Base-by-base conservation (phyloP, 1,284 basidiomycete genomes). In the Cutaneotrichosporon spelunceum region DNA sequence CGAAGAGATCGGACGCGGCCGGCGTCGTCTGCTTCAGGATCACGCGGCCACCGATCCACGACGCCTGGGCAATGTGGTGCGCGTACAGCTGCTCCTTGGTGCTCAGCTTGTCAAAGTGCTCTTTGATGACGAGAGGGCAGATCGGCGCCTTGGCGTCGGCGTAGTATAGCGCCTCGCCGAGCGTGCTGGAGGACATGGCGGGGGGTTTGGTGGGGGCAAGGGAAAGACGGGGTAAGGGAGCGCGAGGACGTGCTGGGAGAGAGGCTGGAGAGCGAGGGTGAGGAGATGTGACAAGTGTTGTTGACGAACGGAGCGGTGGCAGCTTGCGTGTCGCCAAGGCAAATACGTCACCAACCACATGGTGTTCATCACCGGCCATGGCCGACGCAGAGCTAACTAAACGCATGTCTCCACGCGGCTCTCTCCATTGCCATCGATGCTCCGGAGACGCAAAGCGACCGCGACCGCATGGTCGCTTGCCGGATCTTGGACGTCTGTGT, bases 1-100 rank as follows among this genome's bases (percentile, higher is more conserved):
- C 61, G 44, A 59, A 66, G 5, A 66, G 57, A 21, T 56, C 59
- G 4, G 61, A 61, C 39, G 56, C 55, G 14, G 42, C 19, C 11
- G 64, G 64, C 24, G 64, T 66, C 10, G 64, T 66, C 59, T 66
- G 64, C 48, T 63, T 49, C 27, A 66, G 59, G 21, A 62, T 60
- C 23, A 66, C 50, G n/a, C 64, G 61, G 11, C 59, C 64, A 7
- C 64, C 64, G 59, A 66, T 36, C 64, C 64, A 66, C 13, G 49
- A 54, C 14, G 64, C 64, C 29, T 42, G 33, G 33, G 48, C 61
- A 19, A 66, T 66, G 57, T 60, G 59, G 57, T 66, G 60, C 2
- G 64, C 64, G 39, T 66, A 66, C 8, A 30, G 61, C 59, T 66
- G 54, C 59, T 66, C 59, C 53, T 58, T 57, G 27, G 39, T 16